Percentiles rank a stretch among this genome's conserved stretches.
Conservation (phyloP, 1,139 yeast genomes). For the Suhomyces coccinellae region DNA sequence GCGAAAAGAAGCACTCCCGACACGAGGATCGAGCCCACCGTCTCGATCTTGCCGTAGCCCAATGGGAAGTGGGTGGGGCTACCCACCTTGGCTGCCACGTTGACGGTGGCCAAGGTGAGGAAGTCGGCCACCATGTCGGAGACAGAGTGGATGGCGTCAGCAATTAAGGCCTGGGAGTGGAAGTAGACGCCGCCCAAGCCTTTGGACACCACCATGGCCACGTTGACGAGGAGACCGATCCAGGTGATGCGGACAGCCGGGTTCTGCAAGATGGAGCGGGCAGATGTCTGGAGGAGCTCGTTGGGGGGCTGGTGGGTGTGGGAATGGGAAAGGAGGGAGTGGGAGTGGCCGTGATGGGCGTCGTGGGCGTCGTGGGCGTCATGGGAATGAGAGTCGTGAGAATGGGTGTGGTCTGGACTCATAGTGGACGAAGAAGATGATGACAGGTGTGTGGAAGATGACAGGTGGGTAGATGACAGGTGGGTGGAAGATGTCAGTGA, state of each 20-base stretch:
- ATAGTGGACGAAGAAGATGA: no score
- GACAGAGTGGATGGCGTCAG: slow-evolving; percentile 91
- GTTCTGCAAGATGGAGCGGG: slow-evolving; percentile 44
- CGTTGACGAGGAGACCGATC: slow-evolving; percentile 82
- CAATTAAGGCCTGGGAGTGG: slow-evolving; percentile 91
- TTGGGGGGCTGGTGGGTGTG: slow-evolving; percentile 44
- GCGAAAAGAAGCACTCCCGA: slow-evolving; percentile 81
- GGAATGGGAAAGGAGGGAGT: slow-evolving; percentile 28
- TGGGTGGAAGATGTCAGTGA: no score
- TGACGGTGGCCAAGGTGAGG: slow-evolving; percentile 84
- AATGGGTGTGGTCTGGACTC: not conserved
- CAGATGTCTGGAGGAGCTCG: slow-evolving; percentile 35
- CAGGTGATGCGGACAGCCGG: slow-evolving; percentile 94
- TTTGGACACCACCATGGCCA: slow-evolving; percentile 82
- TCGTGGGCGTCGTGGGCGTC: slow-evolving; percentile 7
- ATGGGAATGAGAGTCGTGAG: no score
- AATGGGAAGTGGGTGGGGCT: slow-evolving; percentile 63
- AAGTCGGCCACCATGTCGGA: slow-evolving; percentile 90
- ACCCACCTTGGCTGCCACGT: slow-evolving; percentile 70
- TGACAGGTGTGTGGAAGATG: no score
- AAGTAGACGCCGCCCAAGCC: slow-evolving; percentile 87
- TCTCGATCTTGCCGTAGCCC: slow-evolving; percentile 92
- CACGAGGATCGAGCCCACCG: slow-evolving; percentile 87
- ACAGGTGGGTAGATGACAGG: no score
- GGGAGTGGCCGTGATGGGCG: slow-evolving; percentile 28